A percentile compares a stretch with the other conserved stretches of the same genome.
Conservation (phyloP, 2,329 filamentous ascomycete genomes). For the Arthrobotrys entomopaga region DNA sequence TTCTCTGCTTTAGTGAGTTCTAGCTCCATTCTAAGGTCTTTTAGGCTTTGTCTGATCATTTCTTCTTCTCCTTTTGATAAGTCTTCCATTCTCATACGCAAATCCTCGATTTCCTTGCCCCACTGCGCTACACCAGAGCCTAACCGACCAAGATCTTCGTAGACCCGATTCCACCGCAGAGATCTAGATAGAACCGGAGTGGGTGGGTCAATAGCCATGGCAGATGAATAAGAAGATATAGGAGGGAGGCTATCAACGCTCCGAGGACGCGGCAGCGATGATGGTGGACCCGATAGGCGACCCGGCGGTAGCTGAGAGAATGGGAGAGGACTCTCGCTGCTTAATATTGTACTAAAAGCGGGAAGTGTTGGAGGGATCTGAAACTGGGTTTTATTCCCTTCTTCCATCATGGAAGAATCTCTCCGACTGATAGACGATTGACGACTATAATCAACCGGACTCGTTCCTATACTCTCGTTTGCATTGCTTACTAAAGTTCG, state of each 20-base stretch:
- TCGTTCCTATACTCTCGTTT: not conserved
- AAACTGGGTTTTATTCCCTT: not conserved
- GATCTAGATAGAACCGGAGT: not conserved
- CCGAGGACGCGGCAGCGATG: slow-evolving; percentile 5
- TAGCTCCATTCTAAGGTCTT: slow-evolving; percentile 9
- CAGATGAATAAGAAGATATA: not conserved
- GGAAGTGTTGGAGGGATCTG: slow-evolving; percentile 13
- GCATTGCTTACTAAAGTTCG: slow-evolving; percentile 1
- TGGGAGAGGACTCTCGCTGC: not conserved
- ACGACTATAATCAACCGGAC: slow-evolving; percentile 11
- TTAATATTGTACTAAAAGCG: slow-evolving; percentile 22
- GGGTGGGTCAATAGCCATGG: slow-evolving; percentile 19
- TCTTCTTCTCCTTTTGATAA: slow-evolving; percentile 25
- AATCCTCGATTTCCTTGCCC: slow-evolving; percentile 10
- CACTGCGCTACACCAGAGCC: slow-evolving; percentile 12
- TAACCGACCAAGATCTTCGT: slow-evolving; percentile 10
- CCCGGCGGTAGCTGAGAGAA: slow-evolving; percentile 1
- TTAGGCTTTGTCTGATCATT: slow-evolving; percentile 4
- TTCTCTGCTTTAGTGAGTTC: slow-evolving; percentile 32
- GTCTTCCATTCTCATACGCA: slow-evolving; percentile 18
- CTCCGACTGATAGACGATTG: not conserved
- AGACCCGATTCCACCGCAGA: slow-evolving; percentile 12
- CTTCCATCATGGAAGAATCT: slow-evolving; percentile 12
- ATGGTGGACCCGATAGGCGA: not conserved
- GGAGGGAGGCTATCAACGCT: slow-evolving; percentile 13